phyloP scores from a whole-genome alignment of 805 yeast species.

The Zygosaccharomyces siamensis region DNA sequence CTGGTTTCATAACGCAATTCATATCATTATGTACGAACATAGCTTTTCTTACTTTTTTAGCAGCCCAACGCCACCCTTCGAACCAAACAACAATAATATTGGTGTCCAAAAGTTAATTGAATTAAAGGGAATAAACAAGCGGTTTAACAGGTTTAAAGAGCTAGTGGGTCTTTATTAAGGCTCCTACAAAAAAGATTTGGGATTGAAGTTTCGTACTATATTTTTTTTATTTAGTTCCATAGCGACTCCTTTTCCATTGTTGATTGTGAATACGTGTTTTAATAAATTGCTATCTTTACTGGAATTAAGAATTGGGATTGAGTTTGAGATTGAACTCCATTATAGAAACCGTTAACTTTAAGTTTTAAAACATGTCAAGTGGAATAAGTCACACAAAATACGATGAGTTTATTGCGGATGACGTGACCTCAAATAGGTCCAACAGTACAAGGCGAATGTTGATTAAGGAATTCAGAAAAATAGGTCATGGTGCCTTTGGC shows the following conservation, averaged over 20 bases:
- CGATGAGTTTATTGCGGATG: conserved; percentile 48
- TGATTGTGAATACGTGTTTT: background rate
- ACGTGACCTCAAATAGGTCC: conserved; percentile 59
- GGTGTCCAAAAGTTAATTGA: background rate
- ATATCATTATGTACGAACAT: background rate
- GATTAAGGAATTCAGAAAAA: conserved; percentile 63
- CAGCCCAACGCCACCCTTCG: conserved; percentile 7
- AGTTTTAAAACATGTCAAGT: conserved; percentile 8
- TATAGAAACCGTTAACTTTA: background rate
- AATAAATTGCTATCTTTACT: background rate
- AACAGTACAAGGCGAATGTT: conserved; percentile 55
- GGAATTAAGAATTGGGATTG: background rate
- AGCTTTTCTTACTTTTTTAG: background rate
- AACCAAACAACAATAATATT: conserved; percentile 1
- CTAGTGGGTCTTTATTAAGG: background rate
- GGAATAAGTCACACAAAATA: conserved; percentile 11
- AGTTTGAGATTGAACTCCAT: background rate
- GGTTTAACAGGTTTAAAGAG: background rate
- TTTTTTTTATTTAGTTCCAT: background rate
- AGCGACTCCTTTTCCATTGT: background rate
- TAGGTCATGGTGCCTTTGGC: conserved; percentile 86
- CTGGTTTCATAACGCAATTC: background rate
- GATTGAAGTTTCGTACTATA: background rate
- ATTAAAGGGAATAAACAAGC: background rate
- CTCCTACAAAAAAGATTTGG: background rate